These are phyloP conservation scores for Agarophyton chilense DNA, from an alignment of 23 red algal species.

Conservation along the genomic window DNA sequence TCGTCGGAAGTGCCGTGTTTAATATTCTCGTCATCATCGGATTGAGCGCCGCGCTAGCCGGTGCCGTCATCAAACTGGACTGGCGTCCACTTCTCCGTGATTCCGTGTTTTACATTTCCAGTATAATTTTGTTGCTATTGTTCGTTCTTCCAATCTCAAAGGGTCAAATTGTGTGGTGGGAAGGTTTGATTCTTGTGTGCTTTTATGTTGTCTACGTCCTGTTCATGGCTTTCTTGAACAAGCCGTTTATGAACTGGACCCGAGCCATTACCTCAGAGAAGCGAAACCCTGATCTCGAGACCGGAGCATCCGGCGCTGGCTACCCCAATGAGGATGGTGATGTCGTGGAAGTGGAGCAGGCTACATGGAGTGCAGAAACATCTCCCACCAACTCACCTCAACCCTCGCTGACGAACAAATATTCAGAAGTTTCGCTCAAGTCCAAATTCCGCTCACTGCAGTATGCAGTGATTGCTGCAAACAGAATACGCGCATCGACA, in stretches of 20 bases:
- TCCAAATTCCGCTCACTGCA: slow-evolving; percentile 51
- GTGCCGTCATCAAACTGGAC: slow-evolving; percentile 62
- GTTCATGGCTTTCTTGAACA: slow-evolving; percentile 79
- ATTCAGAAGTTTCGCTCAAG: slow-evolving; percentile 22
- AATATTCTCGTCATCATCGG: slow-evolving; percentile 85
- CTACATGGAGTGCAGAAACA: slow-evolving; percentile 1
- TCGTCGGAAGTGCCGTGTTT: slow-evolving; percentile 79
- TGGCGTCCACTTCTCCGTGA: slow-evolving; percentile 74
- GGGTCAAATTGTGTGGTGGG: slow-evolving; percentile 62
- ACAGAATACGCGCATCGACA: slow-evolving; percentile 36
- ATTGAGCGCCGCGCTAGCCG: slow-evolving; percentile 60
- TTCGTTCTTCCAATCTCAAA: slow-evolving; percentile 32
- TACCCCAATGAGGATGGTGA: not conserved
- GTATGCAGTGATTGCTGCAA: slow-evolving; percentile 56
- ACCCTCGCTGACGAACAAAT: not conserved
- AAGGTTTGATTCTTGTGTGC: slow-evolving; percentile 67
- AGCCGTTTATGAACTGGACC: slow-evolving; percentile 66
- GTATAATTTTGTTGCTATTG: slow-evolving; percentile 43
- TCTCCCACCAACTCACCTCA: not conserved
- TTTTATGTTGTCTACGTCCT: slow-evolving; percentile 58
- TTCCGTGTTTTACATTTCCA: slow-evolving; percentile 60
- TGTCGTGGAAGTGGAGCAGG: not conserved
- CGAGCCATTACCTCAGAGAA: not conserved
- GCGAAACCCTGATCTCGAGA: slow-evolving; percentile 9
- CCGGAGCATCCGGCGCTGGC: not conserved